A percentile compares a stretch with the other conserved stretches of the same genome.
phyloP scores from a whole-genome alignment of 1,284 basidiomycete genomes.

The Cryptococcus maquisensis region DNA sequence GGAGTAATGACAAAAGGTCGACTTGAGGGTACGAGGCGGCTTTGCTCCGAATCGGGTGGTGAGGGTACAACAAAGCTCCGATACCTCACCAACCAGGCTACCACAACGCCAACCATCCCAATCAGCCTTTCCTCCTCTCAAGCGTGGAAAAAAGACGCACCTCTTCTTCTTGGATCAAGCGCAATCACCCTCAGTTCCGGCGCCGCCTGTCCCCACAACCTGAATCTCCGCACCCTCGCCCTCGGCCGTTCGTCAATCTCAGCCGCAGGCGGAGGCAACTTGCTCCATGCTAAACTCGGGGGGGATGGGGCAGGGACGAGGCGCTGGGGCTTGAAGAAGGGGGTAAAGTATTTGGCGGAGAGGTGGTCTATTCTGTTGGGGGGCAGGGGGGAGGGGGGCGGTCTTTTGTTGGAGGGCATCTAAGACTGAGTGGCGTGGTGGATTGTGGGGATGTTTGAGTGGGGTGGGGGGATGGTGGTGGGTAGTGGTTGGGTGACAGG shows the following conservation, averaged over 20 bases:
- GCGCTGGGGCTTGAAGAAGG: conserved; percentile 14
- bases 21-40: background rate
- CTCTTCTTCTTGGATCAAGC: conserved; percentile 25
- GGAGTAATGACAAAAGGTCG: background rate
- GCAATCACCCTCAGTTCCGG: conserved; percentile 18
- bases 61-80: background rate
- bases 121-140: background rate
- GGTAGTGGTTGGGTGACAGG: too few species aligned
- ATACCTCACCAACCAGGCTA: background rate
- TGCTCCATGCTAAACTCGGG: conserved; percentile 15
- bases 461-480: too few species aligned
- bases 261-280: conserved; percentile 24
- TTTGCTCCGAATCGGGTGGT: background rate
- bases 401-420: background rate
- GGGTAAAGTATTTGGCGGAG: conserved; percentile 8
- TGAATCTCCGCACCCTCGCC: conserved; percentile 24
- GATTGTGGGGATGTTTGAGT: too few species aligned
- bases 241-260: conserved; percentile 27
- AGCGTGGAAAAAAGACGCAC: conserved; percentile 13
- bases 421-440: background rate
- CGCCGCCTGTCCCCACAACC: conserved; percentile 20
- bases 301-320: conserved; percentile 5
- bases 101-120: background rate
- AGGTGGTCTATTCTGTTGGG: conserved; percentile 1
- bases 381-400: background rate